These are phyloP conservation scores for Coemansia umbellata DNA, from an alignment of 192 early-diverging fungal species.

Conservation along the genomic window DNA sequence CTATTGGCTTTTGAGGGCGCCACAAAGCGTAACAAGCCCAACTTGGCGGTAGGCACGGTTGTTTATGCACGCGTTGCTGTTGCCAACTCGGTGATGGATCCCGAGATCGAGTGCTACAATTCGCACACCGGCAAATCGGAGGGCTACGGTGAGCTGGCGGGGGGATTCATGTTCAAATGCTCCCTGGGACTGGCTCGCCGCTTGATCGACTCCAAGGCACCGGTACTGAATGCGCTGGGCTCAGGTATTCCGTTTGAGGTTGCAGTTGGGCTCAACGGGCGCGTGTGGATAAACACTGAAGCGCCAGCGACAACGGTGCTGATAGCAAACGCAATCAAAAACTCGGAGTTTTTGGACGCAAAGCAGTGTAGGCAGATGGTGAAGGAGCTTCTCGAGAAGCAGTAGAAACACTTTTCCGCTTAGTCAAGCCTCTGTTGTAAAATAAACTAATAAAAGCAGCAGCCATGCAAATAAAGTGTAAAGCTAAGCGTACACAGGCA, in stretches of 20 bases:
- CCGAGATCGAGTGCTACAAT: constrained; percentile 91
- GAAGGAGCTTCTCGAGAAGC: constrained; percentile 38
- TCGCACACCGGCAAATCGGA: constrained; percentile 75
- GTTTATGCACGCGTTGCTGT: constrained; percentile 81
- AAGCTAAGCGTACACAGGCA: too few species aligned
- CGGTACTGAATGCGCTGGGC: constrained; percentile 69
- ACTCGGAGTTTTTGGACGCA: constrained; percentile 64
- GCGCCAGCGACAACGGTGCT: constrained; percentile 59
- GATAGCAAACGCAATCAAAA: constrained; percentile 66
- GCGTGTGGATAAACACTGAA: constrained; percentile 84
- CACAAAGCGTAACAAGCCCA: constrained; percentile 86
- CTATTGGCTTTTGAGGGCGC: constrained; percentile 91
- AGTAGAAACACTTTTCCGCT: constrained; percentile 1
- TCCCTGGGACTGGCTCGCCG: constrained; percentile 70
- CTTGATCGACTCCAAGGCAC: constrained; percentile 64
- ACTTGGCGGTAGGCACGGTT: constrained; percentile 67
- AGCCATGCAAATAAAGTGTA: too few species aligned
- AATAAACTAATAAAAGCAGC: too few species aligned
- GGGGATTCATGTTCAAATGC: constrained; percentile 73
- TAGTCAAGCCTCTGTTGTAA: too few species aligned
- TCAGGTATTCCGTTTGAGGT: constrained; percentile 76
- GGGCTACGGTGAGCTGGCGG: constrained; percentile 86
- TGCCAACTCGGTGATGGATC: constrained; percentile 96
- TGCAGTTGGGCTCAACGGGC: constrained; percentile 91
- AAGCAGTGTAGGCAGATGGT: constrained; percentile 58